Evolutionary conservation across 176 grass and related monocot species (phyloP).

Genomic region (Oryza meyeriana): DNA sequence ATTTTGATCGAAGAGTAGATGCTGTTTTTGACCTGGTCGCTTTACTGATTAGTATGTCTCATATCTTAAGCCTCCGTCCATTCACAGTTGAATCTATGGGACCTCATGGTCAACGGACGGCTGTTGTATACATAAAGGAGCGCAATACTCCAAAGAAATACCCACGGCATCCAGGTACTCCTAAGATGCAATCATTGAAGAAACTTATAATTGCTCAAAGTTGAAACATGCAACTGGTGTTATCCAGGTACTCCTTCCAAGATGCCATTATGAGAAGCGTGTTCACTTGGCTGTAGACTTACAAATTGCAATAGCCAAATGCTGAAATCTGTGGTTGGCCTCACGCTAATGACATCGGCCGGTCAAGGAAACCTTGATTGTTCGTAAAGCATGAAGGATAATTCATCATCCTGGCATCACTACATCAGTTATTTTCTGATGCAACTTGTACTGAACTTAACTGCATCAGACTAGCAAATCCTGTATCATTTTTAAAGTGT

Average conservation of each 20-base stretch:
- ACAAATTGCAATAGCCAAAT: not conserved
- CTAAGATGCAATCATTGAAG: constrained; percentile 29
- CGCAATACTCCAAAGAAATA: constrained; percentile 63
- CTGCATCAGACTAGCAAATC: not conserved
- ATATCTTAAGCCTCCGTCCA: not conserved
- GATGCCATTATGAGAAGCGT: constrained; percentile 66
- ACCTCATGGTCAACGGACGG: constrained; percentile 73
- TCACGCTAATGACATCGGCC: not conserved
- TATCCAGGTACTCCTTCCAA: constrained; percentile 76
- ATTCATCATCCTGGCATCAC: not conserved
- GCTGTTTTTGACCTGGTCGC: not conserved
- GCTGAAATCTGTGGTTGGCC: not conserved
- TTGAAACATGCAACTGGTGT: not conserved
- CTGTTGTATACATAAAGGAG: constrained; percentile 67
- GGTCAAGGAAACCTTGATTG: not conserved
- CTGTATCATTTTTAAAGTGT: not conserved
- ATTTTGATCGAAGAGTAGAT: not conserved
- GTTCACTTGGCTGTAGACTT: not conserved
- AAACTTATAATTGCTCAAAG: constrained; percentile 1
- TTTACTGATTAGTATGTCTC: not conserved
- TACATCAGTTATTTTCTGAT: not conserved
- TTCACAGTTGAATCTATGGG: constrained; percentile 76
- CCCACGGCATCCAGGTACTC: constrained; percentile 67
- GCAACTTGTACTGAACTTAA: not conserved
- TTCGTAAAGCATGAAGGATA: not conserved